These are phyloP conservation scores for Talaromyces sp. DNA, from an alignment of 2,329 filamentous ascomycete species.

Conservation along the genomic window DNA sequence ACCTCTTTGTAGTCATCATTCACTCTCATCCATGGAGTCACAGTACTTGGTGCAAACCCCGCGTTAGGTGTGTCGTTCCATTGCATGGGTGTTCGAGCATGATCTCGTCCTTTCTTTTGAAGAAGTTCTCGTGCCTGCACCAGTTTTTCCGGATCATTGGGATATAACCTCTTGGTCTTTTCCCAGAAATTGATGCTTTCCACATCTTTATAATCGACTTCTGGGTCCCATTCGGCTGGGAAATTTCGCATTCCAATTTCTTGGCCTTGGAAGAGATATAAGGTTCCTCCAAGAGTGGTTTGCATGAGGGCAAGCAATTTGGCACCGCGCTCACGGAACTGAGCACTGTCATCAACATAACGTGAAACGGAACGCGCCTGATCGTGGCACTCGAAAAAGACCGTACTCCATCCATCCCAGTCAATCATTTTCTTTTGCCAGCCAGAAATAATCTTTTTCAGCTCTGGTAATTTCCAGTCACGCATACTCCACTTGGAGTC, in stretches of 20 bases:
- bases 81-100: slow-evolving; percentile 5
- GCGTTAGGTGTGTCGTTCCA: neutral
- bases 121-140: neutral
- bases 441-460: slow-evolving; percentile 43
- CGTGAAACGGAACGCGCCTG: slow-evolving; percentile 54
- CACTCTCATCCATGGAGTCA: neutral
- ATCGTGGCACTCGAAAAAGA: slow-evolving; percentile 59
- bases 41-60: neutral
- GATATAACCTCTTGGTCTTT: neutral
- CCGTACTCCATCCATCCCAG: slow-evolving; percentile 53
- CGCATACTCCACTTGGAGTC: slow-evolving; percentile 29
- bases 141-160: neutral
- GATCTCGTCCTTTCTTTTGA: slow-evolving; percentile 2
- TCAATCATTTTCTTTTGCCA: slow-evolving; percentile 55
- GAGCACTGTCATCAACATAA: slow-evolving; percentile 52
- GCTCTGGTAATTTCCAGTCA: slow-evolving; percentile 45
- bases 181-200: slow-evolving; percentile 3
- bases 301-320: slow-evolving; percentile 47
- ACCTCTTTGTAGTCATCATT: neutral
- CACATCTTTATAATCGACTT: slow-evolving; percentile 2
- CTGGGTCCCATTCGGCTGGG: neutral
- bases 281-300: slow-evolving; percentile 34
- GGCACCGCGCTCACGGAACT: slow-evolving; percentile 48
- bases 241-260: slow-evolving; percentile 10
- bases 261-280: slow-evolving; percentile 12